phyloP scores from a whole-genome alignment of 805 yeast species.

The Yamadazyma nakazawae region DNA sequence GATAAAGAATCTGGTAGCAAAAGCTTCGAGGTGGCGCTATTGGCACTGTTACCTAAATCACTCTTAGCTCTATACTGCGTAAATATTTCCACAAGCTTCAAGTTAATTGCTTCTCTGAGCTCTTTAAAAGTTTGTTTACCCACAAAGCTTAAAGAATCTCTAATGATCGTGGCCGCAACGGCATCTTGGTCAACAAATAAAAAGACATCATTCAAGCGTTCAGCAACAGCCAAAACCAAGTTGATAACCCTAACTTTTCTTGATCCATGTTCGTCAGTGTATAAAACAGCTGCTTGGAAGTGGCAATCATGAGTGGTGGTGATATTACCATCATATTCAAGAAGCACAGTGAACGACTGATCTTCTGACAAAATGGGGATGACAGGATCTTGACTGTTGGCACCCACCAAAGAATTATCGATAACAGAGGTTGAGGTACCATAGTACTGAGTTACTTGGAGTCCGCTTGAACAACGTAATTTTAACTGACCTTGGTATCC shows the following conservation, averaged over 20 bases:
- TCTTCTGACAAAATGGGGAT: slow-evolving; percentile 64
- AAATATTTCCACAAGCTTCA: slow-evolving; percentile 43
- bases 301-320: slow-evolving; percentile 73
- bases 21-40: slow-evolving; percentile 50
- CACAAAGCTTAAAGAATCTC: slow-evolving; percentile 39
- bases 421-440: slow-evolving; percentile 43
- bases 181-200: slow-evolving; percentile 70
- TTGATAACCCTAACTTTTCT: slow-evolving; percentile 88
- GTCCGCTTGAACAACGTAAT: slow-evolving; percentile 82
- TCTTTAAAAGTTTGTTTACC: slow-evolving; percentile 39
- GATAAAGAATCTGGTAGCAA: slow-evolving; percentile 79
- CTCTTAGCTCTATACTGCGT: slow-evolving; percentile 51
- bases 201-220: slow-evolving; percentile 68
- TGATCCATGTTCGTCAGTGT: slow-evolving; percentile 72
- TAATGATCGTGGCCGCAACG: slow-evolving; percentile 34
- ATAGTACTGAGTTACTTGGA: slow-evolving; percentile 74
- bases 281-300: slow-evolving; percentile 86
- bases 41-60: slow-evolving; percentile 35
- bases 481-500: slow-evolving; percentile 85
- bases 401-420: slow-evolving; percentile 22
- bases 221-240: slow-evolving; percentile 75
- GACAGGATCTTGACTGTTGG: slow-evolving; percentile 56
- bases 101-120: slow-evolving; percentile 37
- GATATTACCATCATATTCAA: slow-evolving; percentile 73
- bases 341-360: slow-evolving; percentile 65